Evolutionary conservation across 2,329 filamentous ascomycete genomes (phyloP), one percentile per base, ranked within the genome.

Genomic region (Phialemonium atrogriseum): DNA sequence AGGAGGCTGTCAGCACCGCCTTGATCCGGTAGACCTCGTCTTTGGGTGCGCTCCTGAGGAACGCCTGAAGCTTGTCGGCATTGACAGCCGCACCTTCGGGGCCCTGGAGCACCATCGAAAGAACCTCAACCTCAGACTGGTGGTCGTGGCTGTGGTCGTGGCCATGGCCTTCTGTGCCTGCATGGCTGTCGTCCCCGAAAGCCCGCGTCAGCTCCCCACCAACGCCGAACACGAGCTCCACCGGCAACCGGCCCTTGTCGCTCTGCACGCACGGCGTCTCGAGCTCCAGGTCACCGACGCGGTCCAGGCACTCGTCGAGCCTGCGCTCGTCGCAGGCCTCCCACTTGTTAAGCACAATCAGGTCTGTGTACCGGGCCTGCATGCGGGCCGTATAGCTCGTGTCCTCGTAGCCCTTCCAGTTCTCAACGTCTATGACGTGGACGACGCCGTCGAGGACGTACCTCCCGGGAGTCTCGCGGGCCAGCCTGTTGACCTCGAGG

Each of bases 21-120:
- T 98, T 98, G 55, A 98, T 96, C 34, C 91, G 77, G 60, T 96
- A 98, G 8, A 94, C 77, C 51, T 96, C 88, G 43, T 98, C 91
- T 52, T 93, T 94, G 1, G 87, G 83, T 0, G 89, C 83, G 0
- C 74, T 59, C 27, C 69, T 65, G 19, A 96, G 69, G 2, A 96
- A 63, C 8, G 62, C 61, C 35, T 78, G 66, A 7, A 94, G 68
- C 40, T 80, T 69, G 34, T 75, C 65, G 1, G 77, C 64, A 18
- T 77, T 68, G 15, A 75, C 62, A 11, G 59, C 54, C 1, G 56
- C 56, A 22, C 43, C 48, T 19, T 44, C 38, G 11, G 55, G 43
- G 5, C 64, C 59, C 32, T 66, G 66, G 31, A 94, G 59, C 6
- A 80, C 77, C n/a, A 94, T 67, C 2, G 84, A 93, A 2, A 96